Base-by-base conservation (phyloP, 495 filamentous ascomycete species). In the Penicillium antarcticum region DNA sequence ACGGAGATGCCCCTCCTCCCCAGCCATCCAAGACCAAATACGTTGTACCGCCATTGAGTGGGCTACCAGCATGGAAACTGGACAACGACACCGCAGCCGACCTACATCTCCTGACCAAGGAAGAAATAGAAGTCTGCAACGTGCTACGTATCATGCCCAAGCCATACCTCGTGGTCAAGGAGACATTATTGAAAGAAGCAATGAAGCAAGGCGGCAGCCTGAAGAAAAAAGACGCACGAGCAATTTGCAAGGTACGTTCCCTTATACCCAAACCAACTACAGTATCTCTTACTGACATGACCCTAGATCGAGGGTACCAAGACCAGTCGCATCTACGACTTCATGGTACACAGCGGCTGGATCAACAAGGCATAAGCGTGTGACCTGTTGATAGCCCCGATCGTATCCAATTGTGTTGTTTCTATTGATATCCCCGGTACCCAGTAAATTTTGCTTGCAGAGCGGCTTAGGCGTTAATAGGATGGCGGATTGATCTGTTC, bases 291-390 rank as follows among this genome's bases (percentile, higher is more conserved):
- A 57, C 56, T 19, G 11, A 48, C 9, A 19, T 19, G 23, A 23
- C 18, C 18, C 29, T 40, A 84, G 80, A 83, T 89, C 54, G 85
- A 89, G 67, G 70, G 71, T 21, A 79, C 79, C 14, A 90, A 87
- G 61, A 72, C 77, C 7, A 76, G 77, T 36, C 81, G 87, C 55
- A 83, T 97, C 38, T 96, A 90, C 64, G 94, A 97, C 60, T 98
- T 97, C 67, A 92, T 96, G 73, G 87, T 94, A 26, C 86, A 91
- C 61, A 85, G 83, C 37, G 94, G 94, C 8, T 97, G 94, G 94
- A 88, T 97, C 48, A 84, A 80, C 26, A 95, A 92, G 73, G 78
- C 69, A 12, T 82, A 67, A 56, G 16, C 40, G 19, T 41, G 14
- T n/a, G 40, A 45, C 17, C 26, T 10, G 7, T 10, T 29, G 26